Conservation (phyloP, 1,139 yeast species). For the Tardiomyces digboiensis region DNA sequence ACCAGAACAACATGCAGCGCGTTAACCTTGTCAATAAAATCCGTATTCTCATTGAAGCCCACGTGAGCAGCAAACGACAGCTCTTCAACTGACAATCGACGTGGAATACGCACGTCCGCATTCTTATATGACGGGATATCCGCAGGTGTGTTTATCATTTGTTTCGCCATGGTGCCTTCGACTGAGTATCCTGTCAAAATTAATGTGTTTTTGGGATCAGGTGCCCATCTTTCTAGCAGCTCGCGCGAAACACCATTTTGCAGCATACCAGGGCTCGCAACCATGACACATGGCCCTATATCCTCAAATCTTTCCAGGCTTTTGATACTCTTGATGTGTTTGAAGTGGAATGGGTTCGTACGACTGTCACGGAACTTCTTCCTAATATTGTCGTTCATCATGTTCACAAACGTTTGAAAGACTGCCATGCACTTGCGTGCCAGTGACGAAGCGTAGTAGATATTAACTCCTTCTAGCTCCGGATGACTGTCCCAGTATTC, state of each 20-base stretch:
- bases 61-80: slow-evolving; percentile 99
- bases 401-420: slow-evolving; percentile 90
- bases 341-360: slow-evolving; percentile 84
- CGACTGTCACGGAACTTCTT: slow-evolving; percentile 67
- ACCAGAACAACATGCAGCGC: slow-evolving; percentile 76
- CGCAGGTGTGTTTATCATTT: slow-evolving; percentile 75
- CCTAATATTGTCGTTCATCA: slow-evolving; percentile 92
- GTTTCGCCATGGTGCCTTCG: slow-evolving; percentile 97
- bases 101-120: slow-evolving; percentile 76
- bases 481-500: slow-evolving; percentile 89
- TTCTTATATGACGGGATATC: slow-evolving; percentile 74
- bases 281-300: slow-evolving; percentile 90
- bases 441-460: slow-evolving; percentile 85
- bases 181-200: slow-evolving; percentile 95
- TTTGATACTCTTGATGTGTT: slow-evolving; percentile 71
- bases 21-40: slow-evolving; percentile 78
- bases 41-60: slow-evolving; percentile 87
- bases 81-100: slow-evolving; percentile 86
- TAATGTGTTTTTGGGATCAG: slow-evolving; percentile 84
- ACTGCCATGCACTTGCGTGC: slow-evolving; percentile 98
- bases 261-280: slow-evolving; percentile 97
- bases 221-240: slow-evolving; percentile 91
- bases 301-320: slow-evolving; percentile 83
- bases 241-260: slow-evolving; percentile 94
- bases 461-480: slow-evolving; percentile 72